A percentile compares a stretch with the other conserved stretches of the same genome.
Evolutionary conservation across 768 basidiomycete genomes (phyloP).

Genomic region (Leucosporidium yakuticum): DNA sequence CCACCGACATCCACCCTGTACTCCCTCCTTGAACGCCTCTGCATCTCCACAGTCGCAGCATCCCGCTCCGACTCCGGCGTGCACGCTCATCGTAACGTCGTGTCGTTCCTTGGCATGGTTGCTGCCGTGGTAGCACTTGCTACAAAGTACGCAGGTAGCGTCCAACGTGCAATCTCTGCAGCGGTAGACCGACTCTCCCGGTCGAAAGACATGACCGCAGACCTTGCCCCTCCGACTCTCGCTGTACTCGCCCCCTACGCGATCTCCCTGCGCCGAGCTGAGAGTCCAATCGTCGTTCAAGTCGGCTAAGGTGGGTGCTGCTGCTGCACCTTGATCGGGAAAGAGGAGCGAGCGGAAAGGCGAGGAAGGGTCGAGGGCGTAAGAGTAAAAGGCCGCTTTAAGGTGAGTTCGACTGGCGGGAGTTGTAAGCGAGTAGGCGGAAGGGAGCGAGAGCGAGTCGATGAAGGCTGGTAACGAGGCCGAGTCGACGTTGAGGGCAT

Average conservation of each 20-base stretch:
- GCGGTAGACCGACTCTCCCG: slow-evolving; percentile 85
- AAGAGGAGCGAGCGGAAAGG: neutral
- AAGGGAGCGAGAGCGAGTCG: neutral
- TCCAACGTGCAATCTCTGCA: slow-evolving; percentile 93
- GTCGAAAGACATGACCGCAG: slow-evolving; percentile 82
- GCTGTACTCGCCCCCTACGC: neutral
- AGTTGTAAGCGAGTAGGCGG: neutral
- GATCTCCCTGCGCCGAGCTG: slow-evolving; percentile 1
- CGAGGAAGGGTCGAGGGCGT: slow-evolving; percentile 5
- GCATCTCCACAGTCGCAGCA: slow-evolving; percentile 93
- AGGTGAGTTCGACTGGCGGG: neutral
- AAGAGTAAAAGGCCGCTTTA: slow-evolving; percentile 8
- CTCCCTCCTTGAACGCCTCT: slow-evolving; percentile 70
- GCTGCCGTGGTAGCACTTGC: slow-evolving; percentile 82
- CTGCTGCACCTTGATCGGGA: neutral
- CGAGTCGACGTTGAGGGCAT: neutral
- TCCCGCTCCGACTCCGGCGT: slow-evolving; percentile 61
- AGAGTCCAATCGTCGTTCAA: slow-evolving; percentile 17
- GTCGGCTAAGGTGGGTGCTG: neutral
- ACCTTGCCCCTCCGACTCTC: slow-evolving; percentile 16
- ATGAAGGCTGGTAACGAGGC: neutral
- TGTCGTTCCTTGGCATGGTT: slow-evolving; percentile 65
- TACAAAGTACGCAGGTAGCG: slow-evolving; percentile 82
- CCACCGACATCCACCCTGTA: slow-evolving; percentile 71
- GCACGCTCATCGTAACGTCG: slow-evolving; percentile 89